A percentile compares a stretch with the other conserved stretches of the same genome.
Evolutionary conservation across 2,329 filamentous ascomycete genomes (phyloP).

Genomic region (Herpotrichia juniperi): DNA sequence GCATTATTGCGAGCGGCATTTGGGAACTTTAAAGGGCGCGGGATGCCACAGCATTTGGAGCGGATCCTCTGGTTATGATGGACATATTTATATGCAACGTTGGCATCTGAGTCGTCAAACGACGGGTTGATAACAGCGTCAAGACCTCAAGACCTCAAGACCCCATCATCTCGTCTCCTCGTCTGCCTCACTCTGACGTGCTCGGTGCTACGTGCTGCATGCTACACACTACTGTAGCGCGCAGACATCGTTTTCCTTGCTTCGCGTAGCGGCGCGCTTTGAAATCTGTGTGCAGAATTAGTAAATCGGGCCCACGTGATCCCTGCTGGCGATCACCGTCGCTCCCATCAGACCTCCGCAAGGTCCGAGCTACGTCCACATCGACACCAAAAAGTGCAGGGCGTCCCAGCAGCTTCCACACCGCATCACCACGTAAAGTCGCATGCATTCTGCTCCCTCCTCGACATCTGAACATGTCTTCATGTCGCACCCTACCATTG

Average conservation of each 20-base stretch:
- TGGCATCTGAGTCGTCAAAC: no score
- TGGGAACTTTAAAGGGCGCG: no score
- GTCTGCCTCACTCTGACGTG: no score
- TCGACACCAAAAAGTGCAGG: constrained; percentile 20
- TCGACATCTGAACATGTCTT: constrained; percentile 36
- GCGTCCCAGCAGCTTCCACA: constrained; percentile 14
- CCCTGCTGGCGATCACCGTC: constrained; percentile 1
- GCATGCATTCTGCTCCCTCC: constrained; percentile 41
- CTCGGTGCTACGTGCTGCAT: no score
- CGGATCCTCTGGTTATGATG: no score
- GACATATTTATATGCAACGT: no score
- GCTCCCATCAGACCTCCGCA: background rate
- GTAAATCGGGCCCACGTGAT: background rate
- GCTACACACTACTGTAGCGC: no score
- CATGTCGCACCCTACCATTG: constrained; percentile 46
- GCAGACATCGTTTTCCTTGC: background rate
- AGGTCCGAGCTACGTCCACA: constrained; percentile 5
- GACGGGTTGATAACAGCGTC: no score
- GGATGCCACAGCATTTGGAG: no score
- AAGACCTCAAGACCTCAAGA: no score
- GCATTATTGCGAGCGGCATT: no score
- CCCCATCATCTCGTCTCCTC: no score
- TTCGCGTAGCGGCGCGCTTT: background rate
- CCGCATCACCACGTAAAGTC: constrained; percentile 23
- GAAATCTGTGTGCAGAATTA: background rate